These are phyloP conservation scores for Talaromyces sp. DNA, from an alignment of 2,329 filamentous ascomycete genomes.

Conservation along the genomic window DNA sequence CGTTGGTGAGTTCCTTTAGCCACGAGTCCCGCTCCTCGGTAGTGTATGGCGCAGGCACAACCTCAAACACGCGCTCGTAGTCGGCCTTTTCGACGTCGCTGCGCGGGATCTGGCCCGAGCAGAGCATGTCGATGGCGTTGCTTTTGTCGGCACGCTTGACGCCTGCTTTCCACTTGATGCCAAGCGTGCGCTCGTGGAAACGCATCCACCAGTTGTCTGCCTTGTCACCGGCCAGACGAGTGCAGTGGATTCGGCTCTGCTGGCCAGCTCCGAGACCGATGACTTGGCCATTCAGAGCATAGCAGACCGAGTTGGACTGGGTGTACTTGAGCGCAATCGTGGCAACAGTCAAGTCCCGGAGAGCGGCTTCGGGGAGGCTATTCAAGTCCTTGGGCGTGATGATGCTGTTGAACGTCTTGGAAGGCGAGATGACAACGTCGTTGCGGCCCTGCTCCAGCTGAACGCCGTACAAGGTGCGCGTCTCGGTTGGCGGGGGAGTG, in stretches of 20 bases:
- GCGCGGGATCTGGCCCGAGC: conserved; percentile 73
- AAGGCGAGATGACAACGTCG: conserved; percentile 76
- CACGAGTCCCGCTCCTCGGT: conserved; percentile 78
- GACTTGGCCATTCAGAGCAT: conserved; percentile 87
- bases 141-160: conserved; percentile 96
- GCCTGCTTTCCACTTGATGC: conserved; percentile 94
- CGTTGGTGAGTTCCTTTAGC: conserved; percentile 67
- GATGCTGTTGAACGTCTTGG: conserved; percentile 73
- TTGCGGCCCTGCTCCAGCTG: conserved; percentile 88
- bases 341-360: conserved; percentile 86
- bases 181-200: conserved; percentile 84
- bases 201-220: conserved; percentile 99
- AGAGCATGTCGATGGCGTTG: conserved; percentile 94
- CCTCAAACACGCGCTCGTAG: conserved; percentile 86
- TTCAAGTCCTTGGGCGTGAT: conserved; percentile 76
- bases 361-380: conserved; percentile 69
- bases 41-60: conserved; percentile 77
- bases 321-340: conserved; percentile 99
- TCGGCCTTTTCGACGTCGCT: conserved; percentile 75
- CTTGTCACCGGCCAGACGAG: conserved; percentile 93
- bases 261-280: conserved; percentile 93
- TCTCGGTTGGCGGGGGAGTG: conserved; percentile 67
- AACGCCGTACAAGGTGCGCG: conserved; percentile 83
- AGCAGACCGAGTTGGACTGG: conserved; percentile 98
- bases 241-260: conserved; percentile 98